Evolutionary conservation across 352 stramenopile genomes (phyloP), one percentile per base, ranked within the genome.

Genomic region (Halophytophthora polymorphica): DNA sequence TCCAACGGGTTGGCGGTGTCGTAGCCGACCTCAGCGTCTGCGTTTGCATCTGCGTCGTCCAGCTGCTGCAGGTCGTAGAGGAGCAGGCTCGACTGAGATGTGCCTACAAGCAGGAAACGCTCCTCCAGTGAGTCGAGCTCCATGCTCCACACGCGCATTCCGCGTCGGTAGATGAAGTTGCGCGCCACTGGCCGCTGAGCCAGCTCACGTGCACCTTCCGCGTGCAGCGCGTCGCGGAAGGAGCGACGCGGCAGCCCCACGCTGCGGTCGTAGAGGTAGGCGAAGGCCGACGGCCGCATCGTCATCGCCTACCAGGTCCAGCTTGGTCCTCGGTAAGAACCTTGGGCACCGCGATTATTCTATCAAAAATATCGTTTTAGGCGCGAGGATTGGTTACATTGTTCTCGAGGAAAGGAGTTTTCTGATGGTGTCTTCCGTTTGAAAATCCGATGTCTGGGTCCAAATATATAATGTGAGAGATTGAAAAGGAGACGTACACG

Each of bases 111-210:
- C 17, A 91, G 45, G 40, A 56, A 89, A 0, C 72, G 71, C 14
- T 86, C 61, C 34, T 88, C 73, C 23, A 80, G 49, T 0, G 77
- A 69, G 35, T 91, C 81, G 21, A 91, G 21, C 19, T 63, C 66
- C 56, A 86, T 70, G 55, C 61, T 68, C 77, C 81, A 89, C 18
- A 84, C 66, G 33, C 71, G 71, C 69, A 86, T 78, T 8, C 64
- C 66, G 17, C 51, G 66, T 8, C 71, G 58, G 58, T 86, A 88
- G 40, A 91, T 82, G 42, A 82, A 87, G 55, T 85, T 83, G 34
- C 50, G 59, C 4, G 54, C 55, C 0, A 58, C 55, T 0, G 73
- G 58, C 25, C 57, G 39, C 2, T 34, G 23, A 22, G 66, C 31
- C 29, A 88, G 23, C 12, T 49, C 6, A 15, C 46, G 48, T 8